Percentiles rank a stretch among this genome's conserved stretches.
Evolutionary conservation across 1,139 yeast species (phyloP).

Genomic region (Blastobotrys apis): DNA sequence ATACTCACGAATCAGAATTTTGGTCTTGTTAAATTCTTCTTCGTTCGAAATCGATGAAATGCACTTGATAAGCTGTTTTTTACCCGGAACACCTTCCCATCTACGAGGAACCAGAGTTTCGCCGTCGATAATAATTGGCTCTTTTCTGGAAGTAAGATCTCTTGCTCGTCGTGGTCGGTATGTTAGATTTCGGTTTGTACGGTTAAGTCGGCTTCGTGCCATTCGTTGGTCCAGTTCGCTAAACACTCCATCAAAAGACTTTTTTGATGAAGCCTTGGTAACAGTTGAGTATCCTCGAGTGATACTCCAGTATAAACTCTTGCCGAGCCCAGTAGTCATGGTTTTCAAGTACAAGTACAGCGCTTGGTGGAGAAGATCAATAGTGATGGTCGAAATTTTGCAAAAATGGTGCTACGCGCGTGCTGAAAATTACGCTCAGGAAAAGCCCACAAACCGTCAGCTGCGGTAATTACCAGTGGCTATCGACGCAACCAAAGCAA

Average conservation of each 20-base stretch:
- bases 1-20: slow-evolving; percentile 18
- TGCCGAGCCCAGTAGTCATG: no score
- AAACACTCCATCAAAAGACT: slow-evolving; percentile 6
- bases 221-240: slow-evolving; percentile 14
- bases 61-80: slow-evolving; percentile 21
- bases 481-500: no score
- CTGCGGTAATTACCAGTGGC: no score
- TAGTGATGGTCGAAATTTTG: no score
- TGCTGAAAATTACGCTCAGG: no score
- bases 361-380: no score
- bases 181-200: slow-evolving; percentile 25
- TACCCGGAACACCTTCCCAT: slow-evolving; percentile 29
- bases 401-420: no score
- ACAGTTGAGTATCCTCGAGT: not conserved
- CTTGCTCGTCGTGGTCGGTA: slow-evolving; percentile 28
- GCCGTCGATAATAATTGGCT: slow-evolving; percentile 24
- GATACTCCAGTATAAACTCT: no score
- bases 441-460: no score
- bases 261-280: not conserved
- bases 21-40: slow-evolving; percentile 19
- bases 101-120: slow-evolving; percentile 22
- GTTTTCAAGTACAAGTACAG: no score
- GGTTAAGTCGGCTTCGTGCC: slow-evolving; percentile 21
- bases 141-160: slow-evolving; percentile 22
- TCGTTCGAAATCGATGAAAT: slow-evolving; percentile 16